Evolutionary conservation across 108 stramenopile species (phyloP).

Genomic region (Bacterosira constricta): DNA sequence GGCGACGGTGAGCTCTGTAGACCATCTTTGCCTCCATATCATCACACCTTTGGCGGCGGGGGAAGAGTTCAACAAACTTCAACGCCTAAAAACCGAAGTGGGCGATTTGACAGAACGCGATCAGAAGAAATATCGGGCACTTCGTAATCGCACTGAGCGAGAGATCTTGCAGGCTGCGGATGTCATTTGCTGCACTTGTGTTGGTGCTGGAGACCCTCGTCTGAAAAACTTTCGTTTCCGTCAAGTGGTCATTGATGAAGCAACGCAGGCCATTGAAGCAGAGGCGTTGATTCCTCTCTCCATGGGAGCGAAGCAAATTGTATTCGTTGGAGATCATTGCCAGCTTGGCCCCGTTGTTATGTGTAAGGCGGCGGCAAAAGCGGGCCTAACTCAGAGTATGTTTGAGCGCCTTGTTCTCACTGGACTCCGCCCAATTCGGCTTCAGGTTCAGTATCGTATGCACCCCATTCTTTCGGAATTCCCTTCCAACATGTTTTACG

Average conservation of each 20-base stretch:
- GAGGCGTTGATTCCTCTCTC: slow-evolving; percentile 97
- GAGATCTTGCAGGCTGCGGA: slow-evolving; percentile 98
- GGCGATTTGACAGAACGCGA: slow-evolving; percentile 94
- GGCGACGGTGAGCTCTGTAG: slow-evolving; percentile 80
- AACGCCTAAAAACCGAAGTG: slow-evolving; percentile 91
- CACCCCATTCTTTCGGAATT: slow-evolving; percentile 98
- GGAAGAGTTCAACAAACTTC: slow-evolving; percentile 92
- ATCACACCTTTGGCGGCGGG: slow-evolving; percentile 88
- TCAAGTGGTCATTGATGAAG: slow-evolving; percentile 98
- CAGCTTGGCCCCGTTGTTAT: slow-evolving; percentile 98
- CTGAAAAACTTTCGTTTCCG: slow-evolving; percentile 95
- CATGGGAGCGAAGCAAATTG: slow-evolving; percentile 96
- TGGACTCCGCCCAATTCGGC: slow-evolving; percentile 94
- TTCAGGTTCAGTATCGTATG: slow-evolving; percentile 99
- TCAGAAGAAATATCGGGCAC: slow-evolving; percentile 86
- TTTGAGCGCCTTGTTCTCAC: slow-evolving; percentile 97
- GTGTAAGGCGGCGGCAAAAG: slow-evolving; percentile 97
- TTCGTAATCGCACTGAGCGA: slow-evolving; percentile 83
- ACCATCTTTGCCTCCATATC: slow-evolving; percentile 91
- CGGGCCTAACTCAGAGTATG: slow-evolving; percentile 92
- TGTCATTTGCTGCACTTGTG: slow-evolving; percentile 99
- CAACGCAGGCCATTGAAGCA: slow-evolving; percentile 98
- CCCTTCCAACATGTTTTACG: slow-evolving; percentile 99
- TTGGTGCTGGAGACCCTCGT: slow-evolving; percentile 97
- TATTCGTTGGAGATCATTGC: slow-evolving; percentile 99